Evolutionary conservation across 768 basidiomycete species (phyloP).

Genomic region (Termitomyces sp.): DNA sequence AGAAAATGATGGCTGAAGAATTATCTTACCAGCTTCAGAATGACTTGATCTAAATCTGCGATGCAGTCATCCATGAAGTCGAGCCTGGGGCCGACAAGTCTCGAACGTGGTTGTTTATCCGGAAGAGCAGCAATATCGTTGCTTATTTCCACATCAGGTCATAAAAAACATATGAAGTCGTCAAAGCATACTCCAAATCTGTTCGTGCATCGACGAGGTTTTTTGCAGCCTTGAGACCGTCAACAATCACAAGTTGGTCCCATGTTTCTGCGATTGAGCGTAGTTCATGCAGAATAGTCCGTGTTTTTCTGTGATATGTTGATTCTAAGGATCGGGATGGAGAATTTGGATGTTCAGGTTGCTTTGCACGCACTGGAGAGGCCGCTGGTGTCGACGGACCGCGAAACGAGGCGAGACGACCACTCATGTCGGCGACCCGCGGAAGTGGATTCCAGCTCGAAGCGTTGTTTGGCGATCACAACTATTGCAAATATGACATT

Average conservation of each 20-base stretch:
- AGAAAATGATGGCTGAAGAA: neutral
- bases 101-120: constrained; percentile 48
- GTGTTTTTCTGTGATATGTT: constrained; percentile 75
- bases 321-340: constrained; percentile 57
- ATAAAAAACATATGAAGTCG: neutral
- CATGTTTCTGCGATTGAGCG: constrained; percentile 60
- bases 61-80: constrained; percentile 63
- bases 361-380: constrained; percentile 49
- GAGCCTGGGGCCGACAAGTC: constrained; percentile 61
- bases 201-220: constrained; percentile 74
- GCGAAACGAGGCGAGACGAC: constrained; percentile 69
- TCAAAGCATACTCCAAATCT: constrained; percentile 67
- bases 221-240: constrained; percentile 73
- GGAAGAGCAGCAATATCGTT: constrained; percentile 58
- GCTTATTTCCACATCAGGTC: constrained; percentile 28
- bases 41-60: constrained; percentile 48
- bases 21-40: constrained; percentile 58
- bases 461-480: constrained; percentile 17
- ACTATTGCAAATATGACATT: constrained; percentile 14
- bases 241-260: constrained; percentile 77
- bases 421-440: constrained; percentile 9
- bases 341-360: constrained; percentile 34
- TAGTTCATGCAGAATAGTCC: constrained; percentile 64
- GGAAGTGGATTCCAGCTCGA: neutral
- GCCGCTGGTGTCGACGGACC: constrained; percentile 73